Base-by-base conservation (phyloP, 2,329 filamentous ascomycete species). In the Sporothrix schenckii region DNA sequence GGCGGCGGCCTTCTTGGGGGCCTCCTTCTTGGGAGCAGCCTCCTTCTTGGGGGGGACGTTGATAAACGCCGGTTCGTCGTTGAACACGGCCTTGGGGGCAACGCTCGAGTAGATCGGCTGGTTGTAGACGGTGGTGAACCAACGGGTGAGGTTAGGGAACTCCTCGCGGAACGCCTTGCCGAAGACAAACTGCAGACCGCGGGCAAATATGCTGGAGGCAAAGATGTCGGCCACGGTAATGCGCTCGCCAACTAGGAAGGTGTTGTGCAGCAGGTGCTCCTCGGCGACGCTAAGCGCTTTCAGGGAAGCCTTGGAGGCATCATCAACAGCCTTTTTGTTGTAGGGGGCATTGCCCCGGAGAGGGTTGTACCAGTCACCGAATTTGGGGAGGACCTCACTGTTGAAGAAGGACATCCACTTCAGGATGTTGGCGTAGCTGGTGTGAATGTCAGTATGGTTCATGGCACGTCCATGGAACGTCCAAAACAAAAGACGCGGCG, bases 361-460 rank as follows among this genome's bases (percentile, higher is more conserved):
- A 76, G 95, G 95, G 76, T 87, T 87, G 89, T 92, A 95, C 92
- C 93, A 97, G 80, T 82, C 86, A 83, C 86, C 90, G 76, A 98
- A 83, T 75, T 83, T 81, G 74, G 88, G 81, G 76, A 97, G 86
- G 78, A 97, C 81, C 86, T 99, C 94, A 72, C 84, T 81, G 89
- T 98, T 99, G 88, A 91, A 92, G 85, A 90, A 98, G 75, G 94
- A 98, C 91, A 97, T 90, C 95, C 95, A 99, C 84, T 92, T 92
- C 81, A 99, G 87, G 83, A 99, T 99, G 77, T 94, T 94, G 78
- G 95, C 95, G 83, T 98, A 94, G 81, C 87, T 89, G 50, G 61
- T 4, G 21, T 6, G n/a, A 24, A 27, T 54, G 70, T 72, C 69
- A 69, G 54, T 24, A 30, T 16, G 14, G 7, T 1, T 34, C 7